Percentiles rank a stretch among this genome's conserved stretches.
Conservation (phyloP, 2,329 filamentous ascomycete species). For the Aspergillus novofumigatus region DNA sequence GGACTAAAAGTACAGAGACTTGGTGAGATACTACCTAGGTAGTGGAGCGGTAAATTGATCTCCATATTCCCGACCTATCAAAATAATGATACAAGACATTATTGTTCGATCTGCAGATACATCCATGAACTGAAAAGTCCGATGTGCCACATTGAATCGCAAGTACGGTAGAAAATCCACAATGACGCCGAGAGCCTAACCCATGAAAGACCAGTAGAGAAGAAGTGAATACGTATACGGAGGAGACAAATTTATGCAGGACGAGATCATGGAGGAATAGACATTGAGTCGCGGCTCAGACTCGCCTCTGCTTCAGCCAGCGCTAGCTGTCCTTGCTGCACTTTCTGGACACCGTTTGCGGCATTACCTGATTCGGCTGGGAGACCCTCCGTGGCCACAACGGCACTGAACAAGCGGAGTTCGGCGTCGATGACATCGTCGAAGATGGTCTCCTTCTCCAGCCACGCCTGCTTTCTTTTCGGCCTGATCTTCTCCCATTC, state of each 20-base stretch:
- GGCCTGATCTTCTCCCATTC: conserved; percentile 38
- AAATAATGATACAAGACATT: background rate
- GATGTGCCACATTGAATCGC: background rate
- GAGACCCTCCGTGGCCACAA: conserved; percentile 16
- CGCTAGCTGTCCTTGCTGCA: background rate
- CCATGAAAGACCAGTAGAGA: background rate
- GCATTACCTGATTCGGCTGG: conserved; percentile 3
- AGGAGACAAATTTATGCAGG: background rate
- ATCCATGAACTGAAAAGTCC: background rate
- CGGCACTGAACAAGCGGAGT: conserved; percentile 30
- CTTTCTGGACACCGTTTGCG: conserved; percentile 19
- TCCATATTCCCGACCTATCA: background rate
- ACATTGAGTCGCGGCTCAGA: conserved; percentile 9
- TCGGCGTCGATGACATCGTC: conserved; percentile 43
- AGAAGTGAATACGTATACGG: background rate
- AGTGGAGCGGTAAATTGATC: background rate
- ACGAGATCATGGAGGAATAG: conserved; percentile 6
- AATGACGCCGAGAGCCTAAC: background rate
- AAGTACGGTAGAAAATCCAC: background rate
- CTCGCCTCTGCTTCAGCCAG: background rate
- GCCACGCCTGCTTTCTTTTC: conserved; percentile 37
- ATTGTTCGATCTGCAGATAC: background rate
- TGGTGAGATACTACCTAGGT: background rate
- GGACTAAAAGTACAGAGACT: background rate
- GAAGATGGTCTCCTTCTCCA: conserved; percentile 41